A percentile compares a stretch with the other conserved stretches of the same genome.
Conservation (phyloP, 768 basidiomycete genomes). For the Mrakia hoshinonis region DNA sequence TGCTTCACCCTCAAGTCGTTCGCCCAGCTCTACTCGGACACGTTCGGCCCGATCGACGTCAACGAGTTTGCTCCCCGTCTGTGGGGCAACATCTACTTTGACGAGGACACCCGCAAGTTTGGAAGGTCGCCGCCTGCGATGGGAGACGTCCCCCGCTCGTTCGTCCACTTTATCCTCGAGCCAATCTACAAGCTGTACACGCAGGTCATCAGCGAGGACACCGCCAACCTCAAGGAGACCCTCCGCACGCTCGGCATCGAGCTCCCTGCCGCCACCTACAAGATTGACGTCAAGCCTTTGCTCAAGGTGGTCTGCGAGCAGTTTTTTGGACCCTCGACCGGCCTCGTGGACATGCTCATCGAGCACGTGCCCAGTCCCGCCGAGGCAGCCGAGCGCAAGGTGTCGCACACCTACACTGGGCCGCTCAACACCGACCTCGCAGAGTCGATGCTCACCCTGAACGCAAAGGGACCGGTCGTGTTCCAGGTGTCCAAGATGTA, state of each 20-base stretch:
- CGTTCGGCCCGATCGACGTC: conserved; percentile 77
- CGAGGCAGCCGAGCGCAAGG: conserved; percentile 42
- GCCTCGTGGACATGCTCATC: conserved; percentile 84
- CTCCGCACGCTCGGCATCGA: conserved; percentile 67
- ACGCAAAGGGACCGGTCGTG: conserved; percentile 78
- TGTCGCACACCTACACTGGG: conserved; percentile 75
- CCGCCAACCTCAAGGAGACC: conserved; percentile 74
- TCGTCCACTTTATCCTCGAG: conserved; percentile 91
- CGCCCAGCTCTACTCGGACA: conserved; percentile 90
- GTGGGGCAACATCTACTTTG: conserved; percentile 98
- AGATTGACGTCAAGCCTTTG: conserved; percentile 94
- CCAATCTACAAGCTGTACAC: conserved; percentile 96
- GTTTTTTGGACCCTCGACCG: conserved; percentile 86
- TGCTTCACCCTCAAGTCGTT: conserved; percentile 92
- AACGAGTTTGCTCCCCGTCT: conserved; percentile 75
- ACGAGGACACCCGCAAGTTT: conserved; percentile 75
- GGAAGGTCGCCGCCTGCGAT: conserved; percentile 56
- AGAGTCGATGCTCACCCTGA: conserved; percentile 68
- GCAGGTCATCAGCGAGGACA: conserved; percentile 81
- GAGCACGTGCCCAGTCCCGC: conserved; percentile 70
- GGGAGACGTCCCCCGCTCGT: conserved; percentile 66
- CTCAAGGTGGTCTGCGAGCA: conserved; percentile 88
- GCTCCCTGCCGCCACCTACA: conserved; percentile 87
- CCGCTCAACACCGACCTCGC: conserved; percentile 73
- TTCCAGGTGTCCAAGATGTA: conserved; percentile 90